Evolutionary conservation across 2,329 filamentous ascomycete genomes (phyloP), one percentile per base, ranked within the genome.

Genomic region (Ophiostoma perfectum): DNA sequence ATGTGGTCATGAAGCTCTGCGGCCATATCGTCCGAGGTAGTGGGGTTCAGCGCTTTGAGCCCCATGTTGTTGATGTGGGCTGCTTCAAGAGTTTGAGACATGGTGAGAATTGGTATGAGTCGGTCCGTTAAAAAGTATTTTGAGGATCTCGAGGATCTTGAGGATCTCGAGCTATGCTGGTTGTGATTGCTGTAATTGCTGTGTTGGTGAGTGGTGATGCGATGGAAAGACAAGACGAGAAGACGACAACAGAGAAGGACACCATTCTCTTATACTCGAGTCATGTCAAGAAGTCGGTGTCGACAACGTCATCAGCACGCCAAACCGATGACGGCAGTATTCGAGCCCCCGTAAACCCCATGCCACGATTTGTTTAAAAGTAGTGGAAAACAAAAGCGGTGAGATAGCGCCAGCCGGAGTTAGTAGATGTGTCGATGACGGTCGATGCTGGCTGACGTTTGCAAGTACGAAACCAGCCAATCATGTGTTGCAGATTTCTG

Each of bases 11-110:
- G 70, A 39, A 70, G 65, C 65, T 41, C 12, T 8, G 52, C 44
- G 9, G 70, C 70, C 14, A 68, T 27, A 58, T 71, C 65, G 52
- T 71, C 67, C 36, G 68, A 66, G n/a, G 70, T 69, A 36, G 38
- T n/a, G 5, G 39, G 52, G 58, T 27, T 27, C 11, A n/a, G 27
- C 27, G 27, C 9, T 42, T 6, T 27, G 52, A n/a, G 27, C n/a
- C 9, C 18, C 16, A 68, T 16, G 58, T 42, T 42, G 18, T n/a
- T 44, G 8, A 65, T 18, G 36, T 71, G 64, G 4, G 68, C 52
- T 6, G 3, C 36, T 3, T 44, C 39, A 39, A 62, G 36, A 62
- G 58, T 11, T 27, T 27, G 27, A 41, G 60, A 18, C 39, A 63
- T 63, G 39, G 39, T 63, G 39, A 11, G 9, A 16, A 4, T 27